Base-by-base conservation (phyloP, 2,329 filamentous ascomycete species). In the Epichloe festucae region DNA sequence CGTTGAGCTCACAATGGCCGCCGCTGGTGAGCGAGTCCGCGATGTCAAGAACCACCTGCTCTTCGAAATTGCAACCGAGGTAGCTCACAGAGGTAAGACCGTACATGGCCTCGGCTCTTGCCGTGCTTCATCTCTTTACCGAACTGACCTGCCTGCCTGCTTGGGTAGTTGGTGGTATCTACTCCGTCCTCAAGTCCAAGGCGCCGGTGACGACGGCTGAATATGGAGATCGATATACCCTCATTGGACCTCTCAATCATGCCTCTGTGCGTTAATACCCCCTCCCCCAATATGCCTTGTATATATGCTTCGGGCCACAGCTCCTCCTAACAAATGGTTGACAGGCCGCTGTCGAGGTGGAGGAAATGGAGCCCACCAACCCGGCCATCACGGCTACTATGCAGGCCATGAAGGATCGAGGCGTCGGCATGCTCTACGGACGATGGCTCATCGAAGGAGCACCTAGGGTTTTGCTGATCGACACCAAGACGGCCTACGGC, bases 111-210 rank as follows among this genome's bases (percentile, higher is more conserved):
- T 50, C 53, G 49, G 55, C 49, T 54, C 38, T 8, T 42, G 8
- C 11, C 12, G 7, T 35, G 11, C 39, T 27, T 49, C 27, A 7
- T 12, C 36, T 35, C 31, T 14, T 50, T 23, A 10, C 31, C 31
- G 12, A 14, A 12, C 40, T 49, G 42, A 47, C 51, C 46, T 40
- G 53, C 45, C 31, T n/a, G 21, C 38, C 17, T 42, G 27, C 27
- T 31, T 31, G 17, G 34, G 46, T 53, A 94, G 93, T 98, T 55
- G 93, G 93, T 65, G 93, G 93, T 62, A 98, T 98, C 72, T 98
- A 98, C 76, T 97, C 91, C 15, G 93, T 98, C 58, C 84, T 98
- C 71, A 98, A 98, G 72, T 98, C 93, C 55, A 98, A 98, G 71
- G 91, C 93, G 39, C 91, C 93, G 48, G 93, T 97, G 55, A 97